These are phyloP conservation scores for Colletotrichum camelliae DNA, from an alignment of 2,329 filamentous ascomycete genomes.

Conservation along the genomic window DNA sequence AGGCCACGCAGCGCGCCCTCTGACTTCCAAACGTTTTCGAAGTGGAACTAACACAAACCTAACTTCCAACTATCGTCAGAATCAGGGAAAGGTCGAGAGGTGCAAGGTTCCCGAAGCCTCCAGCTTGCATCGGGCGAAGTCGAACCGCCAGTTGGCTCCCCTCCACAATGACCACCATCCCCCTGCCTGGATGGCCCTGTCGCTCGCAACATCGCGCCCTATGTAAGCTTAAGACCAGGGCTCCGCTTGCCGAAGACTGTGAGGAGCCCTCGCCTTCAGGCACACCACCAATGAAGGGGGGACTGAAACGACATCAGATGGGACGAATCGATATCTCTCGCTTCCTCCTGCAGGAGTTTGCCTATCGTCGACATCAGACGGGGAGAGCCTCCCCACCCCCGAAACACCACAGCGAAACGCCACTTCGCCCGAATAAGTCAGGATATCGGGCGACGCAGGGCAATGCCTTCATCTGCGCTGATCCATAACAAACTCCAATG, in stretches of 20 bases:
- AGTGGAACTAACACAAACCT: constrained; percentile 2
- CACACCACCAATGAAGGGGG: not conserved
- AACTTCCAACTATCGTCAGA: not conserved
- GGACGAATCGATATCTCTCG: not conserved
- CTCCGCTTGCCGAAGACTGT: not conserved
- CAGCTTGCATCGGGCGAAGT: constrained; percentile 10
- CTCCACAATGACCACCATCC: not conserved
- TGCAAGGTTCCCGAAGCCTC: not conserved
- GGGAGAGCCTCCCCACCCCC: not conserved
- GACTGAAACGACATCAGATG: constrained; percentile 9
- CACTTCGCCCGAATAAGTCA: not conserved
- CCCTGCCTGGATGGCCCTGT: not conserved
- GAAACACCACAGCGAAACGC: constrained; percentile 1
- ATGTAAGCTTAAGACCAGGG: constrained; percentile 8
- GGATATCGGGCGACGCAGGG: not conserved
- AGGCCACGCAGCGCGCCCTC: not conserved
- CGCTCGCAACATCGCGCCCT: not conserved
- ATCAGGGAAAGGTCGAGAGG: not conserved
- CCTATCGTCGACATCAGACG: not conserved
- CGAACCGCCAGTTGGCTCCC: not conserved
- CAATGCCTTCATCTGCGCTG: not conserved
- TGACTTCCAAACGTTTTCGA: constrained; percentile 5
- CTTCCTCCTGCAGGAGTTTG: constrained; percentile 2
- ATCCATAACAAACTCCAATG: not conserved
- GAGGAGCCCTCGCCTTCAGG: not conserved